Percentiles rank a stretch among this genome's conserved stretches.
Evolutionary conservation across 1,284 basidiomycete genomes (phyloP).

Genomic region (Marasmius sp.): DNA sequence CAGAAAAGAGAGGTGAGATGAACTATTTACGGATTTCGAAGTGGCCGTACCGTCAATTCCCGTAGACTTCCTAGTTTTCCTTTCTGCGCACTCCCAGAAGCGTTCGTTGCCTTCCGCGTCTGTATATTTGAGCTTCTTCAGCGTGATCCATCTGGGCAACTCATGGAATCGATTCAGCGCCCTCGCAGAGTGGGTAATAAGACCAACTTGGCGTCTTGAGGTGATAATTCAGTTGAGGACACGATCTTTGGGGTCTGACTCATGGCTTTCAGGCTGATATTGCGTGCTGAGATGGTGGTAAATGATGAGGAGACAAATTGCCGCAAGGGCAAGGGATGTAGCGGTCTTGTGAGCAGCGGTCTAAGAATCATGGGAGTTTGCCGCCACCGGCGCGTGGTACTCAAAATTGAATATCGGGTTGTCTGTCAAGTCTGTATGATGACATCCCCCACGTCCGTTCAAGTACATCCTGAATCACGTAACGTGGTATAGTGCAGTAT

Average conservation of each 20-base stretch:
- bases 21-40: background rate
- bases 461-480: too few relatives aligned
- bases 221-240: slow-evolving; percentile 48
- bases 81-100: slow-evolving; percentile 83
- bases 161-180: background rate
- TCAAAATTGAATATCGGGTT: too few relatives aligned
- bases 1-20: background rate
- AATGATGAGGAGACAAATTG: background rate
- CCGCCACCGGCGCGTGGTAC: too few relatives aligned
- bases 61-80: slow-evolving; percentile 70
- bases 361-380: background rate
- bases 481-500: too few relatives aligned
- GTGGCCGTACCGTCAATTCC: slow-evolving; percentile 76
- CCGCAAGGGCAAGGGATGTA: background rate
- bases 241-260: slow-evolving; percentile 38
- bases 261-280: background rate
- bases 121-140: slow-evolving; percentile 73
- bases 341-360: background rate
- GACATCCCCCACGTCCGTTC: too few relatives aligned
- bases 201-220: slow-evolving; percentile 60
- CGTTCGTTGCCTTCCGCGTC: slow-evolving; percentile 77
- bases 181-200: slow-evolving; percentile 2
- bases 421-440: too few relatives aligned
- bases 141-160: slow-evolving; percentile 62
- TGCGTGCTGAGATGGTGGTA: slow-evolving; percentile 8